These are phyloP conservation scores for Coprinopsis sp. DNA, from an alignment of 768 basidiomycete genomes.

Conservation along the genomic window DNA sequence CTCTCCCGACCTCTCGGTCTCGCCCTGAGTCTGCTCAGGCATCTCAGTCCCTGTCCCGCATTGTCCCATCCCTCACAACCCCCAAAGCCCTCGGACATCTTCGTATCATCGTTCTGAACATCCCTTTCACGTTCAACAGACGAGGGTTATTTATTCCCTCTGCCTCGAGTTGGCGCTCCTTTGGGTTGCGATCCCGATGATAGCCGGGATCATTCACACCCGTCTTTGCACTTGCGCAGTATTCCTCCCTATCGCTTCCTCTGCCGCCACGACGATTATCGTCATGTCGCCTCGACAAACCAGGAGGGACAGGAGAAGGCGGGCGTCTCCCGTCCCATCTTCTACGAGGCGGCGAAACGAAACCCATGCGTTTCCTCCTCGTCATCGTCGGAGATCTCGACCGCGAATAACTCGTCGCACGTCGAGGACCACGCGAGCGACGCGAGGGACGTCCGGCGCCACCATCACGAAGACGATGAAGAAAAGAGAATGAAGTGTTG, in stretches of 20 bases:
- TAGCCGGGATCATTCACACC: background rate
- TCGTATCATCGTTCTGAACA: background rate
- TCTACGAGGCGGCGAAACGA: background rate
- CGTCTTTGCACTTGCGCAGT: background rate
- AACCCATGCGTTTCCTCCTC: background rate
- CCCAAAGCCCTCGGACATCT: background rate
- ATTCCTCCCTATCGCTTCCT: too few species aligned
- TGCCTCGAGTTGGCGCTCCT: background rate
- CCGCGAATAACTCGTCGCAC: too few species aligned
- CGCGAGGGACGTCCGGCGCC: constrained; percentile 17
- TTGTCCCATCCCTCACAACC: too few species aligned
- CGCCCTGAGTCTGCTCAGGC: constrained; percentile 8
- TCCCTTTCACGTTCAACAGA: constrained; percentile 3
- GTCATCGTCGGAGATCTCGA: constrained; percentile 8
- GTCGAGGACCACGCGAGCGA: constrained; percentile 1
- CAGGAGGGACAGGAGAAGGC: background rate
- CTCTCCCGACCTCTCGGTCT: constrained; percentile 14
- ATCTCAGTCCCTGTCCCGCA: constrained; percentile 5
- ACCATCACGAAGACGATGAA: constrained; percentile 17
- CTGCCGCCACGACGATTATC: too few species aligned
- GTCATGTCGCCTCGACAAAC: too few species aligned
- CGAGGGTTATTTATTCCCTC: background rate
- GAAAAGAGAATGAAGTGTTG: constrained; percentile 29
- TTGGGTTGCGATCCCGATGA: background rate
- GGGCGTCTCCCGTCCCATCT: background rate